Conservation (phyloP, 116 monocot genomes). For the Zostera marina region DNA sequence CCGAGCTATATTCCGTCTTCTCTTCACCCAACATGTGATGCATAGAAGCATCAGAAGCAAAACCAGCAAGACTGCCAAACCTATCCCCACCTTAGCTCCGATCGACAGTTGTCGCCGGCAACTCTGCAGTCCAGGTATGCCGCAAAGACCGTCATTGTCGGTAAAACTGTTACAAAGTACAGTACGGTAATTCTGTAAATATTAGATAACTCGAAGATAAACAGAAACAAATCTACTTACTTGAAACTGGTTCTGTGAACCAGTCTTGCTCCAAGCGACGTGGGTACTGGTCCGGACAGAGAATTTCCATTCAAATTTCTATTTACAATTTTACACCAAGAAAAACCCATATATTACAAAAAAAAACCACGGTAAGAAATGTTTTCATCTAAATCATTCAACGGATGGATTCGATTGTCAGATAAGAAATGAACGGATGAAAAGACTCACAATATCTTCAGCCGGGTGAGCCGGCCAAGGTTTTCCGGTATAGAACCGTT, state of each 20-base stretch:
- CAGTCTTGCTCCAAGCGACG: constrained; percentile 76
- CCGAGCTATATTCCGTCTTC: constrained; percentile 79
- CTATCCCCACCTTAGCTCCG: constrained; percentile 59
- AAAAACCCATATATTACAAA: too few species aligned
- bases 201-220: background rate
- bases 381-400: too few species aligned
- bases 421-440: background rate
- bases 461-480: constrained; percentile 45
- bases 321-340: too few species aligned
- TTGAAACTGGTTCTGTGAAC: constrained; percentile 94
- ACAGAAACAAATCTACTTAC: constrained; percentile 27
- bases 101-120: constrained; percentile 69
- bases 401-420: too few species aligned
- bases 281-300: constrained; percentile 82
- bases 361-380: too few species aligned
- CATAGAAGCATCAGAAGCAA: constrained; percentile 33
- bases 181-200: background rate
- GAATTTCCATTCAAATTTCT: constrained; percentile 91
- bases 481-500: constrained; percentile 87
- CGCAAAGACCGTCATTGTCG: constrained; percentile 75
- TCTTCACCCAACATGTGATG: constrained; percentile 72
- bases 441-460: constrained; percentile 57
- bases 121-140: constrained; percentile 64
- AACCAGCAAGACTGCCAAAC: constrained; percentile 32
- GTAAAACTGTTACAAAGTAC: constrained; percentile 90